Evolutionary conservation across 805 yeast species (phyloP).

Genomic region (Teunomyces atbi): DNA sequence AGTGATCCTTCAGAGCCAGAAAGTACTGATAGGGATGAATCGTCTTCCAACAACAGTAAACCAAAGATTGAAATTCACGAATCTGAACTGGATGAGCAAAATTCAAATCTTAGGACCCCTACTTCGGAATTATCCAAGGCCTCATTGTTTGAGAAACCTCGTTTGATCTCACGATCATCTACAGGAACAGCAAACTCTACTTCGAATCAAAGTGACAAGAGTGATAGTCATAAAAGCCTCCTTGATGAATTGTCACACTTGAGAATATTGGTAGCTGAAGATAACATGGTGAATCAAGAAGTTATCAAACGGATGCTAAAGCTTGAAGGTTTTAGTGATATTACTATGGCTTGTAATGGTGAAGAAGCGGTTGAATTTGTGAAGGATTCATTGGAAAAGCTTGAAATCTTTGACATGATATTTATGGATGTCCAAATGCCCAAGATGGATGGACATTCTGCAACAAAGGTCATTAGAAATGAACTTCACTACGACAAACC

Average conservation of each 20-base stretch:
- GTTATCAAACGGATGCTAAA: constrained; percentile 86
- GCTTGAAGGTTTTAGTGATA: constrained; percentile 71
- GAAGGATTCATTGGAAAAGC: constrained; percentile 42
- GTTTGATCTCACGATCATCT: constrained; percentile 43
- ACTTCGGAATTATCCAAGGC: constrained; percentile 4
- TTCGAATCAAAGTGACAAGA: constrained; percentile 11
- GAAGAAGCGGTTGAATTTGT: constrained; percentile 78
- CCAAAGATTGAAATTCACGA: not conserved
- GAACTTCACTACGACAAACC: constrained; percentile 65
- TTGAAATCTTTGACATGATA: constrained; percentile 60
- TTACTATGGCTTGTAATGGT: constrained; percentile 87
- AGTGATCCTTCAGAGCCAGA: not conserved
- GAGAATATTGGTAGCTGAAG: constrained; percentile 85
- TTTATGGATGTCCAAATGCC: constrained; percentile 99
- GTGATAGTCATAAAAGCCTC: constrained; percentile 16
- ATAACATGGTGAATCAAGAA: constrained; percentile 90
- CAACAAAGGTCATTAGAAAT: constrained; percentile 70
- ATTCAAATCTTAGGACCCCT: not conserved
- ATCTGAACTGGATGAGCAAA: constrained; percentile 2
- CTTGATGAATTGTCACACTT: constrained; percentile 31
- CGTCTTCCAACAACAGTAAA: not conserved
- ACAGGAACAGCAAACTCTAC: constrained; percentile 51
- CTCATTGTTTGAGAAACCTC: constrained; percentile 41
- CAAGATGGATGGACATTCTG: constrained; percentile 80
- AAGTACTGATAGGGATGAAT: not conserved